These are phyloP conservation scores for Lignosus rhinocerotis DNA, from an alignment of 1,284 basidiomycete species.

Conservation along the genomic window DNA sequence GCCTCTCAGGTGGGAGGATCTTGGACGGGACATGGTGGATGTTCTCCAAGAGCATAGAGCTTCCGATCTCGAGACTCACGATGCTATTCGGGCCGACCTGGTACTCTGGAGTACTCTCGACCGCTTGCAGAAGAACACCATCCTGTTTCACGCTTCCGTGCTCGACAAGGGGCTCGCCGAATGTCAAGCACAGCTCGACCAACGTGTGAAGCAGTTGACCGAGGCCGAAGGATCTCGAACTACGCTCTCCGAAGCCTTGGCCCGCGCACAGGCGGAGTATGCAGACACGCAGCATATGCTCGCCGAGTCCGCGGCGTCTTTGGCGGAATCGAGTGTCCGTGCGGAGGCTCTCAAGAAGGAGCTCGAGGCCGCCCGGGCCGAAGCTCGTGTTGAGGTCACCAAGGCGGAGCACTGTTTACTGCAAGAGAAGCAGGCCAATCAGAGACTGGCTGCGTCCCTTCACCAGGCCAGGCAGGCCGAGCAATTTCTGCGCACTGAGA, in stretches of 20 bases:
- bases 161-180: slow-evolving; percentile 23
- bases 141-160: slow-evolving; percentile 23
- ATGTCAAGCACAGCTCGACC: slow-evolving; percentile 31
- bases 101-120: slow-evolving; percentile 15
- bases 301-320: slow-evolving; percentile 31
- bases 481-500: slow-evolving; percentile 58
- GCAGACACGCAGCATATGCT: slow-evolving; percentile 27
- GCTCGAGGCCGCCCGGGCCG: slow-evolving; percentile 26
- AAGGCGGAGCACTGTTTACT: slow-evolving; percentile 35
- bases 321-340: slow-evolving; percentile 28
- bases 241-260: slow-evolving; percentile 40
- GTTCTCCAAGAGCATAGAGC: slow-evolving; percentile 4
- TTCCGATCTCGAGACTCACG: not conserved
- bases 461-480: slow-evolving; percentile 61
- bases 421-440: slow-evolving; percentile 51
- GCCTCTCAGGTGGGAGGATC: not conserved
- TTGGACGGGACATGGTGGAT: not conserved
- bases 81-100: slow-evolving; percentile 11
- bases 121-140: slow-evolving; percentile 14
- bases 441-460: slow-evolving; percentile 48
- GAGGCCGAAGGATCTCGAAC: slow-evolving; percentile 40
- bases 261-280: slow-evolving; percentile 40
- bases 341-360: slow-evolving; percentile 27
- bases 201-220: slow-evolving; percentile 40
- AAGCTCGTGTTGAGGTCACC: slow-evolving; percentile 27